A percentile compares a stretch with the other conserved stretches of the same genome.
phyloP scores from a whole-genome alignment of 176 grass and related monocot species.

The Thinopyrum elongatum region DNA sequence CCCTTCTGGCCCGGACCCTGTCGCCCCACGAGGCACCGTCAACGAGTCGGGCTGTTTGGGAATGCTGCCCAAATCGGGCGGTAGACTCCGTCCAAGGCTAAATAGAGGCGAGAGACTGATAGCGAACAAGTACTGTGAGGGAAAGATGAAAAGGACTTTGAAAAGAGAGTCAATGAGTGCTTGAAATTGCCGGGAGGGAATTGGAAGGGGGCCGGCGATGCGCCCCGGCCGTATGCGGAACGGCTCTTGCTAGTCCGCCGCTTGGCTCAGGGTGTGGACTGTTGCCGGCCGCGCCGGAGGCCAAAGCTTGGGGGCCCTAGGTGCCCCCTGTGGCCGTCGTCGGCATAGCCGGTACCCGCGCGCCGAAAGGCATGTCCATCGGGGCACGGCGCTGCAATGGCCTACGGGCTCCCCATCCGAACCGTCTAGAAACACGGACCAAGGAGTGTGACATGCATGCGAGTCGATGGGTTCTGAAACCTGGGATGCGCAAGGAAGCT shows the following conservation, averaged over 20 bases:
- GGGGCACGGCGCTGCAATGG: conserved; percentile 15
- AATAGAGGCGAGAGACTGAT: too few species aligned
- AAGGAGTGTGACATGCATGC: conserved; percentile 58
- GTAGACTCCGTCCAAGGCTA: too few species aligned
- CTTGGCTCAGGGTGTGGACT: conserved; percentile 39
- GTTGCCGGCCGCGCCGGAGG: conserved; percentile 24
- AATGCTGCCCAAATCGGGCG: too few species aligned
- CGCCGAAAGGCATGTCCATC: background rate
- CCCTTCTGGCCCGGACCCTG: too few species aligned
- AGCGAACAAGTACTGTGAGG: too few species aligned
- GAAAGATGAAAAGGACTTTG: too few species aligned
- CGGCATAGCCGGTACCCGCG: background rate
- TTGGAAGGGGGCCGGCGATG: conserved; percentile 63
- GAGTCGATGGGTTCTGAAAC: conserved; percentile 28
- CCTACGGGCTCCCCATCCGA: conserved; percentile 52
- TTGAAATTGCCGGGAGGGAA: conserved; percentile 68
- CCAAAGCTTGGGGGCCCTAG: conserved; percentile 28
- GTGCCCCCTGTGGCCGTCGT: background rate
- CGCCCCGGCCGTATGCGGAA: conserved; percentile 41
- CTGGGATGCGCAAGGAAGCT: conserved; percentile 22
- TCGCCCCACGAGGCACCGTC: too few species aligned
- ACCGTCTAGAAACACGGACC: conserved; percentile 83
- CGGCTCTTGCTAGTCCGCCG: conserved; percentile 14
- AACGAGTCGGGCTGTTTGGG: too few species aligned
- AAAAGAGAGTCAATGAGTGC: conserved; percentile 53